These are phyloP conservation scores for Ascoidea tarda DNA, from an alignment of 805 yeast species.

Conservation along the genomic window DNA sequence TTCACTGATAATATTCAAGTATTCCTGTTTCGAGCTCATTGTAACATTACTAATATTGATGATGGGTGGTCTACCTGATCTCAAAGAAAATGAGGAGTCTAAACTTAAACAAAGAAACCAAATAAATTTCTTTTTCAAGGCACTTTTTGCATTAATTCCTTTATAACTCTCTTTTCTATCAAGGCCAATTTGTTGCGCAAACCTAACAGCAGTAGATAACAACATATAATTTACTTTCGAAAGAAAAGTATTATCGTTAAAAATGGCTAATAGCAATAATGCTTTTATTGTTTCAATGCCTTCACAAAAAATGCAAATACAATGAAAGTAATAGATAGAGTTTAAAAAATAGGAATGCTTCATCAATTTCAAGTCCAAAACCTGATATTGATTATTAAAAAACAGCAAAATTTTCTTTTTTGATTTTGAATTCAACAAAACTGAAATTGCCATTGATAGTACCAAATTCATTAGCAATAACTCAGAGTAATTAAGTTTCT, in stretches of 20 bases:
- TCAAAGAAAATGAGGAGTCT: background rate
- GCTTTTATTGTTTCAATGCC: slow-evolving; percentile 39
- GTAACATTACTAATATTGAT: background rate
- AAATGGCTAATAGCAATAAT: slow-evolving; percentile 28
- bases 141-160: slow-evolving; percentile 24
- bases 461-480: no score
- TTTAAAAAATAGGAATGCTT: no score
- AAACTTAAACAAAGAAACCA: slow-evolving; percentile 32
- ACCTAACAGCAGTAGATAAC: slow-evolving; percentile 31
- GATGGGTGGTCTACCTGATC: background rate
- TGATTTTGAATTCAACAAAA: background rate
- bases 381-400: no score
- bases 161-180: slow-evolving; percentile 32
- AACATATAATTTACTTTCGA: slow-evolving; percentile 28
- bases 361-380: background rate
- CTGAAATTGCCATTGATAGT: background rate
- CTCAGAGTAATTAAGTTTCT: background rate
- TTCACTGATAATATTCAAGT: background rate
- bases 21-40: background rate
- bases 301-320: background rate
- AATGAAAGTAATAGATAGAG: background rate
- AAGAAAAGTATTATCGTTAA: slow-evolving; percentile 21
- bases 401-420: no score
- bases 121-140: slow-evolving; percentile 22
- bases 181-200: slow-evolving; percentile 44